Percentiles rank a stretch among this genome's conserved stretches.
Evolutionary conservation across 2,329 filamentous ascomycete genomes (phyloP).

Genomic region (Diaporthe citriasiana): DNA sequence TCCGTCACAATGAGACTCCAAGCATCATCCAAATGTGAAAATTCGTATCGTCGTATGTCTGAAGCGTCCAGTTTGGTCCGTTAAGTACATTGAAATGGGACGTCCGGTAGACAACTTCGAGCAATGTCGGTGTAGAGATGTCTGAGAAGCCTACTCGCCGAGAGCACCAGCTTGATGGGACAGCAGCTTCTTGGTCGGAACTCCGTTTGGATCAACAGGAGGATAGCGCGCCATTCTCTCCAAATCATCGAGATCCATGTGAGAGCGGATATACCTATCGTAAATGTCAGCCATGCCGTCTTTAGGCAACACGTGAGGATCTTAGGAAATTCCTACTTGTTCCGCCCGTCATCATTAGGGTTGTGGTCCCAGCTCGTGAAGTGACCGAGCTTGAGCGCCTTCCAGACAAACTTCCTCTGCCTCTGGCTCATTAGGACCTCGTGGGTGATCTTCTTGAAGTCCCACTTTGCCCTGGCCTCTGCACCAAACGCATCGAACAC

Average conservation of each 20-base stretch:
- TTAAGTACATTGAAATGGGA: background rate
- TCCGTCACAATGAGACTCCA: constrained; percentile 5
- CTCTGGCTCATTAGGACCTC: constrained; percentile 84
- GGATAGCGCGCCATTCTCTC: constrained; percentile 84
- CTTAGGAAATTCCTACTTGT: constrained; percentile 67
- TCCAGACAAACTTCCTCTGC: constrained; percentile 83
- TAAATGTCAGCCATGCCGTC: background rate
- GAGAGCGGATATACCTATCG: constrained; percentile 84
- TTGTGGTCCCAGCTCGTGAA: constrained; percentile 91
- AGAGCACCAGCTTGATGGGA: constrained; percentile 61
- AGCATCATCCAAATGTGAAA: background rate
- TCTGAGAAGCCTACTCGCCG: constrained; percentile 52
- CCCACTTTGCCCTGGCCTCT: constrained; percentile 83
- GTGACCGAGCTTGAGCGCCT: constrained; percentile 80
- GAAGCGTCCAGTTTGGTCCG: background rate
- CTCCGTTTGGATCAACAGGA: constrained; percentile 69
- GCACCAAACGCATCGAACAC: constrained; percentile 77
- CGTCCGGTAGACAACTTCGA: background rate
- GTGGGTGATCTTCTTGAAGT: constrained; percentile 82
- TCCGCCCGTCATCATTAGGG: constrained; percentile 77
- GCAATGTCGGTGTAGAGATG: background rate
- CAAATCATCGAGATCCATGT: constrained; percentile 84
- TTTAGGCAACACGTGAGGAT: background rate
- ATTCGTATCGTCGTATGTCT: constrained; percentile 19
- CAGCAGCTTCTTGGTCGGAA: constrained; percentile 59